phyloP scores from a whole-genome alignment of 345 rosid genomes.

The Euclidium syriacum region DNA sequence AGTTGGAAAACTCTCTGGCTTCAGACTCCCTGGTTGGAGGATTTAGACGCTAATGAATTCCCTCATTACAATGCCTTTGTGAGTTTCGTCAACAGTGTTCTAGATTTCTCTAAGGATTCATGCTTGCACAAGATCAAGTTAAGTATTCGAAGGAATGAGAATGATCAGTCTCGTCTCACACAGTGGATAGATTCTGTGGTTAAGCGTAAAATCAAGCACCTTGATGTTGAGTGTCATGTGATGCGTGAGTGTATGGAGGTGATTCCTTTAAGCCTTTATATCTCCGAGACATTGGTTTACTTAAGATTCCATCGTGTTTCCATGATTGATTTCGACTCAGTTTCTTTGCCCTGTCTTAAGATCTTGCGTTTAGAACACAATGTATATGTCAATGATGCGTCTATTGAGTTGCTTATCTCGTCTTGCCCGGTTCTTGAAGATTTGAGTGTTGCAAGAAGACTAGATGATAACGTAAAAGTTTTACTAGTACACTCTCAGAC shows the following conservation, averaged over 20 bases:
- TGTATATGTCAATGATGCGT: neutral
- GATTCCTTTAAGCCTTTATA: neutral
- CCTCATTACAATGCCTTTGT: neutral
- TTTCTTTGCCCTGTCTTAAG: neutral
- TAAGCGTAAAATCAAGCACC: neutral
- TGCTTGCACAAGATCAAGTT: neutral
- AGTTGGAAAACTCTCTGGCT: neutral
- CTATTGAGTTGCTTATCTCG: neutral
- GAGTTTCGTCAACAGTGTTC: neutral
- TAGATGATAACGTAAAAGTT: too few relatives aligned
- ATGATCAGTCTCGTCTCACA: neutral
- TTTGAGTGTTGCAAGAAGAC: neutral
- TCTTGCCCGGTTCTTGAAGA: neutral
- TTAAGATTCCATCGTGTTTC: neutral
- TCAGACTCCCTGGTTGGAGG: neutral
- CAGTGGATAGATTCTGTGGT: neutral
- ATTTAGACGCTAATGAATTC: neutral
- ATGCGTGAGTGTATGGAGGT: neutral
- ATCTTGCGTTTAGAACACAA: neutral
- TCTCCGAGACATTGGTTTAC: neutral
- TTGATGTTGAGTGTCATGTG: neutral
- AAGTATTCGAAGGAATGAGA: neutral
- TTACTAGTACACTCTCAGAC: too few relatives aligned
- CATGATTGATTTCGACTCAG: neutral
- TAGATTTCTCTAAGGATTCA: neutral